phyloP scores from a whole-genome alignment of 2,329 filamentous ascomycete genomes.

The Paecilomyces sp. region DNA sequence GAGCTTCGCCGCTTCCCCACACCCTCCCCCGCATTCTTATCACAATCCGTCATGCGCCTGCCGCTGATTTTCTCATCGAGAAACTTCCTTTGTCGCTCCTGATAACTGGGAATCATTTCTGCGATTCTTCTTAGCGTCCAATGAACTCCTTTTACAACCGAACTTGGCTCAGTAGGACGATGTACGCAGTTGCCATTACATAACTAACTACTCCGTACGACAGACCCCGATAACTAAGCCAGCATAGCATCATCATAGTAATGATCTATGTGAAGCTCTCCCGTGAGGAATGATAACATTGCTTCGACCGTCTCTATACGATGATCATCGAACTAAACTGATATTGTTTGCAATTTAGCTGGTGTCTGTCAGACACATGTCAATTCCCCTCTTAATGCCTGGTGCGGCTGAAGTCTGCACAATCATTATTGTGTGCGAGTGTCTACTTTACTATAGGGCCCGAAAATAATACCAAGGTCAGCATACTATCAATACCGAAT shows the following conservation, averaged over 20 bases:
- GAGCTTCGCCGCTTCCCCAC: not conserved
- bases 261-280: not conserved
- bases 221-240: not conserved
- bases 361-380: not conserved
- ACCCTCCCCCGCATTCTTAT: not conserved
- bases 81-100: not conserved
- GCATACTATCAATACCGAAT: not conserved
- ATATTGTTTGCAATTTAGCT: not conserved
- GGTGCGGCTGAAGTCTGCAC: not conserved
- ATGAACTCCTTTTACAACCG: not conserved
- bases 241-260: not conserved
- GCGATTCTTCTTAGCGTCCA: not conserved
- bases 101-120: not conserved
- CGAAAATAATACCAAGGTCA: not conserved
- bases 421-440: not conserved
- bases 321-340: not conserved
- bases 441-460: not conserved
- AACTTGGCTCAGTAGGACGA: not conserved
- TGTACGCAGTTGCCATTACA: not conserved
- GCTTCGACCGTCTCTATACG: not conserved
- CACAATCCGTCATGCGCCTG: not conserved
- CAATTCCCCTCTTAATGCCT: not conserved
- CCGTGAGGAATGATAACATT: not conserved
- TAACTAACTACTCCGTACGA: no score
- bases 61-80: not conserved